Evolutionary conservation across 73 alveolate genomes (phyloP), one percentile per base, ranked within the genome.

Genomic region (Effrenium voratum): DNA sequence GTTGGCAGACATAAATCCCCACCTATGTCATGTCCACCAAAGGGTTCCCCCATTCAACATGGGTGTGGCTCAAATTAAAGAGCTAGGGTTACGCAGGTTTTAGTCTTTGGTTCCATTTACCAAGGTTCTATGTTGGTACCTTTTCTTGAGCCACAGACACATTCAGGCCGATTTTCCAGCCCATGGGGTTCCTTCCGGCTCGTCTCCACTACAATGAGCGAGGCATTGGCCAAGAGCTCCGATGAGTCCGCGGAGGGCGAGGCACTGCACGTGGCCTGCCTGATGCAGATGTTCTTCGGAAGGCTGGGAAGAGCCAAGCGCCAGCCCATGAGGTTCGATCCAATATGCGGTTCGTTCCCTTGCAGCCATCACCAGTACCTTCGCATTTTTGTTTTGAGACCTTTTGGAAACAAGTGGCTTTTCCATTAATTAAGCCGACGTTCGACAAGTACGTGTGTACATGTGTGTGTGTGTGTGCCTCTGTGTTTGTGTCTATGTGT

Each of bases 241-340:
- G 97, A 90, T 41, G 97, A 66, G 22, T 52, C 44, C 4, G 97
- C 76, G 2, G 45, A 90, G 86, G 59, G 97, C 13, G 97, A 90
- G 30, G 97, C 97, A 41, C 57, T 90, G 38, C 97, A 90, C 55
- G 44, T 90, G 19, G 68, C 68, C n/a, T 73, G 87, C 50, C 80
- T 90, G 57, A 73, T 90, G 72, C 83, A 66, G 44, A 24, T 90
- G 38, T 63, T 88, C 86, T 88, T 88, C 55, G 85, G 86, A 47
- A 88, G 95, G 95, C 36, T 15, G 40, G 47, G 49, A 40, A 36
- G 4, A 77, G 5, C 12, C 13, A 40, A 73, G 12, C 30, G 68
- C 22, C 77, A 63, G 87, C 8, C 43, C 40, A 16, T 66, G 19
- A 66, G 16, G 16, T 66, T 26, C 40, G 0, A 40, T 0, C 15